Percentiles rank a stretch among this genome's conserved stretches.
These are phyloP conservation scores for Fagus crenata DNA, from an alignment of 306 rosid species.

Conservation along the genomic window DNA sequence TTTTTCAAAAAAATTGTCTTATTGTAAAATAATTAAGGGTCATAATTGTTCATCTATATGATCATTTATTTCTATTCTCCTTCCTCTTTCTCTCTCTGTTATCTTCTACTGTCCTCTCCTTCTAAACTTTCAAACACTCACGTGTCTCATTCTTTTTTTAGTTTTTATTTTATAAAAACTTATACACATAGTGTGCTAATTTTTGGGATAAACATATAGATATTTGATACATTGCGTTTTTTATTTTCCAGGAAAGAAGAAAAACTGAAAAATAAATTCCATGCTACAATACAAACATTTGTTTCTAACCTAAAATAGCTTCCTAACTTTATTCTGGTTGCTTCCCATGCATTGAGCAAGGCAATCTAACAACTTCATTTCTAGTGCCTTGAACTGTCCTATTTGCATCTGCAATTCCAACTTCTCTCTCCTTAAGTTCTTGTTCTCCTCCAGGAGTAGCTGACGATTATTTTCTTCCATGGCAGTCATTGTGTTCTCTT, in stretches of 20 bases:
- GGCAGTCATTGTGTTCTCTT: conserved; percentile 34
- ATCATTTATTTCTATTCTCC: too few species aligned
- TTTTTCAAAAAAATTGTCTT: too few species aligned
- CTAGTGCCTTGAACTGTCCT: conserved; percentile 64
- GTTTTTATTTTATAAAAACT: too few species aligned
- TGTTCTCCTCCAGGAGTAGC: conserved; percentile 63
- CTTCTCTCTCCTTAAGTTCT: conserved; percentile 60
- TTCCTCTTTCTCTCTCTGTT: too few species aligned
- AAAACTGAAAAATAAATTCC: neutral
- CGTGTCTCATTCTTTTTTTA: too few species aligned
- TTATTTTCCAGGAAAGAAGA: neutral
- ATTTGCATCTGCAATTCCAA: conserved; percentile 61
- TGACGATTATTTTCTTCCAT: conserved; percentile 37
- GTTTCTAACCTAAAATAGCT: conserved; percentile 17
- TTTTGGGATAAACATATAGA: too few species aligned
- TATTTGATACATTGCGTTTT: neutral
- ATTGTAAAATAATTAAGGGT: too few species aligned
- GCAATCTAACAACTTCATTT: conserved; percentile 56
- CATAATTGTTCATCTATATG: too few species aligned
- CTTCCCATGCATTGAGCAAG: conserved; percentile 46
- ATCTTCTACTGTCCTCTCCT: too few species aligned
- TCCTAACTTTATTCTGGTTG: conserved; percentile 39
- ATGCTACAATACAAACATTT: neutral
- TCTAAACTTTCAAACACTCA: too few species aligned
- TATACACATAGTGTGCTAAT: too few species aligned